Conservation (phyloP, 2,329 filamentous ascomycete genomes). For the Scolecobasidium constrictum region DNA sequence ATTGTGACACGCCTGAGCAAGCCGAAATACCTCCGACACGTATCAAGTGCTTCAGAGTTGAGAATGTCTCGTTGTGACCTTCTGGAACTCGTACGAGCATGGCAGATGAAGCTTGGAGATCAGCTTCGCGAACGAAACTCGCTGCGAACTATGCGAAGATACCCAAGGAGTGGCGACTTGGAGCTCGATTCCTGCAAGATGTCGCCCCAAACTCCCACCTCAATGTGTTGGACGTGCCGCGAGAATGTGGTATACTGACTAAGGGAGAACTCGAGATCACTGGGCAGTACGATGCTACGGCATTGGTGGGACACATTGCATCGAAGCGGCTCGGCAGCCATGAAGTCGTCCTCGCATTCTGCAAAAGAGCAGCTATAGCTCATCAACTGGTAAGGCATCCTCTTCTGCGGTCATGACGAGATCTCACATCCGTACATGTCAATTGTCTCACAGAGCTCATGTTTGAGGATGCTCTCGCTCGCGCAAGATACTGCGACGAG, state of each 20-base stretch:
- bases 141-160: conserved; percentile 25
- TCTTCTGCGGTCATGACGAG: neutral
- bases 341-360: conserved; percentile 31
- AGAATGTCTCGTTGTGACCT: too few relatives aligned
- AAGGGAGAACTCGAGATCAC: conserved; percentile 44
- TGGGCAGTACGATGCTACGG: conserved; percentile 38
- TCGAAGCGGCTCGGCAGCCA: conserved; percentile 23
- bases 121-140: conserved; percentile 21
- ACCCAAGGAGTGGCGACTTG: conserved; percentile 33
- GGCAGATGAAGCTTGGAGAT: too few relatives aligned
- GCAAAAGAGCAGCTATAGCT: conserved; percentile 36
- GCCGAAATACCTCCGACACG: too few relatives aligned
- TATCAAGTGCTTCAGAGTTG: too few relatives aligned
- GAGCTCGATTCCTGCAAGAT: conserved; percentile 14
- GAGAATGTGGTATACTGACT: conserved; percentile 40
- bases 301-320: conserved; percentile 25
- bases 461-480: conserved; percentile 23
- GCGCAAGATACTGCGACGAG: conserved; percentile 20
- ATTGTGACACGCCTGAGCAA: too few relatives aligned
- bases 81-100: too few relatives aligned
- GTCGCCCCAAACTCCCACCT: conserved; percentile 16
- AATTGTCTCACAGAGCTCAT: conserved; percentile 31
- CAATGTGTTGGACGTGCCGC: conserved; percentile 38
- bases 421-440: conserved; percentile 14
- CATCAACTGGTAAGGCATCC: conserved; percentile 33